Conservation (phyloP, 441 rosid genomes). For the Breynia disticha region DNA sequence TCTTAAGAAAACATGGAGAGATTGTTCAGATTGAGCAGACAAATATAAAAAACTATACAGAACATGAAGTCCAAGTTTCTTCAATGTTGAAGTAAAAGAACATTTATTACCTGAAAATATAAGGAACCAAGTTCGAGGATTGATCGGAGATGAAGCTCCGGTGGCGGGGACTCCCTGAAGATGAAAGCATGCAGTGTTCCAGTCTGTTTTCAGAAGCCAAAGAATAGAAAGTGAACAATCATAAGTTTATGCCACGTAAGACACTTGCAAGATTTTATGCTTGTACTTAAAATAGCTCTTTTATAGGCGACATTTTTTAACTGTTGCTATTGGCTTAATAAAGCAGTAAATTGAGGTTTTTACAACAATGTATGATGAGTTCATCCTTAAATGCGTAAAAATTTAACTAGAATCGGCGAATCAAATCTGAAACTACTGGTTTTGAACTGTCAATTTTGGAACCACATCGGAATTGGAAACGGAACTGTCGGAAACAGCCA, state of each 20-base stretch:
- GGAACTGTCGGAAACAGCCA: too few relatives aligned
- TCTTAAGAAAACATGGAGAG: too few relatives aligned
- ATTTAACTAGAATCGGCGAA: too few relatives aligned
- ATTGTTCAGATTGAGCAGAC: too few relatives aligned
- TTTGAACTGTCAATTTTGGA: too few relatives aligned
- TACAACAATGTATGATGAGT: too few relatives aligned
- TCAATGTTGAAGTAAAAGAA: not conserved
- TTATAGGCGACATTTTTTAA: not conserved
- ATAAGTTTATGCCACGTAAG: conserved; percentile 4
- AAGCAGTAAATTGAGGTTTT: too few relatives aligned
- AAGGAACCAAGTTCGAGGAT: not conserved
- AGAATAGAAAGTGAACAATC: not conserved
- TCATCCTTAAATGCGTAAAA: too few relatives aligned
- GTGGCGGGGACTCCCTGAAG: not conserved
- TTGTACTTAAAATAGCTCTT: not conserved
- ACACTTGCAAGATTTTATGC: not conserved
- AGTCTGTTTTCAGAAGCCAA: not conserved
- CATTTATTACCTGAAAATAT: not conserved
- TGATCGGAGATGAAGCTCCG: not conserved
- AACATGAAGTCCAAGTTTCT: not conserved
- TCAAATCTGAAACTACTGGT: too few relatives aligned
- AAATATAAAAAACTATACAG: not conserved
- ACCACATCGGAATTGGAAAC: too few relatives aligned
- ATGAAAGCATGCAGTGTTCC: not conserved
- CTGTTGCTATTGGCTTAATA: not conserved